Evolutionary conservation across 768 basidiomycete genomes (phyloP).

Genomic region (Tubosaeta sp.): DNA sequence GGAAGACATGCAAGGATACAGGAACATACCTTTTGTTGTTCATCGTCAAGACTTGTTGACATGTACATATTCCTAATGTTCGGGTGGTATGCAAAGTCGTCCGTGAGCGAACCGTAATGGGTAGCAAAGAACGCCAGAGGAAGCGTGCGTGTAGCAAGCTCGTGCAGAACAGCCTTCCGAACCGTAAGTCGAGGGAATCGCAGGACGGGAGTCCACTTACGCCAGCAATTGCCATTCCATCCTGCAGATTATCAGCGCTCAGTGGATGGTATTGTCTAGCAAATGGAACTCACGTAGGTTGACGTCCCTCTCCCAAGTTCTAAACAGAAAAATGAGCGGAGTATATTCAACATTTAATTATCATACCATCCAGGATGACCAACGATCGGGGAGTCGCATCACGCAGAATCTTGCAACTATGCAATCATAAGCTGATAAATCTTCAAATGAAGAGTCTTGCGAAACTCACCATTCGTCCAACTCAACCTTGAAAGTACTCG

Average conservation of each 20-base stretch:
- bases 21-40: conserved; percentile 70
- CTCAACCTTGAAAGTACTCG: conserved; percentile 98
- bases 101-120: conserved; percentile 93
- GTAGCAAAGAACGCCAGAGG: conserved; percentile 96
- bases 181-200: conserved; percentile 4
- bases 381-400: conserved; percentile 92
- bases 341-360: not conserved
- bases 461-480: conserved; percentile 83
- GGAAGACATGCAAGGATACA: not conserved
- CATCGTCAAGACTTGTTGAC: conserved; percentile 91
- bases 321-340: conserved; percentile 29
- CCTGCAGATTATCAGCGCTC: conserved; percentile 41
- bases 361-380: conserved; percentile 88
- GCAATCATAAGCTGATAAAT: not conserved
- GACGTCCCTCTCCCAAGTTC: conserved; percentile 96
- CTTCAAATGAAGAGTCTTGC: not conserved
- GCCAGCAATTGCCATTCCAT: conserved; percentile 98
- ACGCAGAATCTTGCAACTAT: conserved; percentile 86
- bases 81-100: conserved; percentile 88
- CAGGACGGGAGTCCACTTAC: conserved; percentile 35
- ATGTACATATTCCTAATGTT: conserved; percentile 96
- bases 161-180: conserved; percentile 81
- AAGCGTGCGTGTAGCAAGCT: conserved; percentile 88
- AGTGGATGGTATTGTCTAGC: conserved; percentile 9
- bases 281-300: conserved; percentile 60